A percentile compares a stretch with the other conserved stretches of the same genome.
Evolutionary conservation across 2,329 filamentous ascomycete genomes (phyloP).

Genomic region (Aurifilum marmelostoma): DNA sequence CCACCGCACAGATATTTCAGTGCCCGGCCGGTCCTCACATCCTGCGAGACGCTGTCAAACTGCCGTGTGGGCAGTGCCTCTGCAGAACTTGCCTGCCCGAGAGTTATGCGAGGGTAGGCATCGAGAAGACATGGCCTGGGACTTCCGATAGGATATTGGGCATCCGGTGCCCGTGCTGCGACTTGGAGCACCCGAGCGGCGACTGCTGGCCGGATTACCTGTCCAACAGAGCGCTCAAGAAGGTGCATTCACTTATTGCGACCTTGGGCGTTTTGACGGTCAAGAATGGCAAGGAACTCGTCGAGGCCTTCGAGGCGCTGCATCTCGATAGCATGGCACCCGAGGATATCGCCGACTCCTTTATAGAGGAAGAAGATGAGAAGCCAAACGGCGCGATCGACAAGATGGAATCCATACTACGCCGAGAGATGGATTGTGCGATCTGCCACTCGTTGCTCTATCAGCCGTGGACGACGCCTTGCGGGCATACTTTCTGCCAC

Average conservation of each 20-base stretch:
- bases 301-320: conserved; percentile 68
- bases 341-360: conserved; percentile 49
- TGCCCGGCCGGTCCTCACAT: conserved; percentile 74
- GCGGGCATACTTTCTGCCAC: conserved; percentile 88
- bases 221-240: conserved; percentile 69
- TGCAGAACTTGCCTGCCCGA: conserved; percentile 76
- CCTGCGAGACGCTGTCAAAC: conserved; percentile 68
- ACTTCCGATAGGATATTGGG: conserved; percentile 67
- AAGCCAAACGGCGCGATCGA: conserved; percentile 50
- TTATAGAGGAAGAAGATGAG: conserved; percentile 34
- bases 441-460: conserved; percentile 83
- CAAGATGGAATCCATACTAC: conserved; percentile 62
- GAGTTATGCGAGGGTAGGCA: conserved; percentile 65
- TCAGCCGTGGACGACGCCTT: conserved; percentile 81
- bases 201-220: conserved; percentile 81
- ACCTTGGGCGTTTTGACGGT: conserved; percentile 41
- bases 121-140: conserved; percentile 66
- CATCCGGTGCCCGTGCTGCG: conserved; percentile 76
- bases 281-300: conserved; percentile 60
- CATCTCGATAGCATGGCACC: conserved; percentile 60
- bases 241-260: conserved; percentile 50
- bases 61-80: conserved; percentile 81
- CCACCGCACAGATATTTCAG: conserved; percentile 69
- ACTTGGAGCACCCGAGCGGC: conserved; percentile 71
- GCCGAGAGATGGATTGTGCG: conserved; percentile 81